Percentiles rank a stretch among this genome's conserved stretches.
phyloP scores from a whole-genome alignment of 495 filamentous ascomycete genomes.

The Xylaria telfairii region DNA sequence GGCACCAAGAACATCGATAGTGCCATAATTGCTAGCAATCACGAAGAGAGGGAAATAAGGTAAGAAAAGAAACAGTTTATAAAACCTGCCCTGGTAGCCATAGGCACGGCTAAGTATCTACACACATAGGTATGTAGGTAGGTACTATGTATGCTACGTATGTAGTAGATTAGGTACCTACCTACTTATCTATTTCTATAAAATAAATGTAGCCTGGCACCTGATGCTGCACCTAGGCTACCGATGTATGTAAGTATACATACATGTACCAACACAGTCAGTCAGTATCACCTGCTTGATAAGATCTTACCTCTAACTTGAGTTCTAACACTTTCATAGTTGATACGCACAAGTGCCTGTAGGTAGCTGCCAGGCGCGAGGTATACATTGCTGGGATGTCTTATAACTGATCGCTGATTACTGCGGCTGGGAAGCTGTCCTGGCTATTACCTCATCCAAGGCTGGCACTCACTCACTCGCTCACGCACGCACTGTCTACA shows the following conservation, averaged over 20 bases:
- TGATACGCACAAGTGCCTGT: background rate
- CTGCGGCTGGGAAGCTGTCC: background rate
- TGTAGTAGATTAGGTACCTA: background rate
- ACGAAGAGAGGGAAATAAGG: background rate
- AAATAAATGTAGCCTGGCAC: background rate
- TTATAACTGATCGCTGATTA: background rate
- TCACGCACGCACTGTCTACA: constrained; percentile 2
- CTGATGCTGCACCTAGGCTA: background rate
- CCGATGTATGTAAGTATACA: too few species aligned
- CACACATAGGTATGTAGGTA: background rate
- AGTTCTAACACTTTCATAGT: background rate
- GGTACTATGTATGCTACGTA: background rate
- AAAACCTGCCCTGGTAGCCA: background rate
- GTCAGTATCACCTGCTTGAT: too few species aligned
- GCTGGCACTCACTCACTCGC: background rate
- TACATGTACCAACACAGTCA: background rate
- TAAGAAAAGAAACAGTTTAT: background rate
- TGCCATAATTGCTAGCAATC: background rate
- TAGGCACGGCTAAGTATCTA: background rate
- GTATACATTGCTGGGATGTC: background rate
- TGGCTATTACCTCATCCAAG: background rate
- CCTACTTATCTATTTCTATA: too few species aligned
- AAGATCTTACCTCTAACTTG: background rate
- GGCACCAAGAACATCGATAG: background rate
- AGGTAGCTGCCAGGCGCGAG: background rate